A percentile compares a stretch with the other conserved stretches of the same genome.
Evolutionary conservation across 2,329 filamentous ascomycete genomes (phyloP).

Genomic region (Cladosporium sp.): DNA sequence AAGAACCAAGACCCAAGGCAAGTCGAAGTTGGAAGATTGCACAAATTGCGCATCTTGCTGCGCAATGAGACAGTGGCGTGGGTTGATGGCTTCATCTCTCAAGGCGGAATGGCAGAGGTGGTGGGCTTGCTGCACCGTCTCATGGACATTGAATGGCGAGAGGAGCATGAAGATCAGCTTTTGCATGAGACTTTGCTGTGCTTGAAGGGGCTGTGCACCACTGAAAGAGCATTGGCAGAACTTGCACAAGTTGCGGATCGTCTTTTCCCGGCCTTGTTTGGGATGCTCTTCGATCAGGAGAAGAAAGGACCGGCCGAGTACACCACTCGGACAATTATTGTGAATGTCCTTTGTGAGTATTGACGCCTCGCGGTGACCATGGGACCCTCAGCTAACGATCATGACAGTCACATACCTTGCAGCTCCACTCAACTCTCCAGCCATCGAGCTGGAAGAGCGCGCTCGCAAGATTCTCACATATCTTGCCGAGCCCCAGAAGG

Average conservation of each 20-base stretch:
- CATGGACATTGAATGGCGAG: conserved; percentile 94
- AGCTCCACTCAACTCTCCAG: conserved; percentile 45
- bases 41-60: conserved; percentile 84
- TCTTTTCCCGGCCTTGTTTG: conserved; percentile 79
- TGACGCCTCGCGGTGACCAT: neutral
- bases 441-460: conserved; percentile 52
- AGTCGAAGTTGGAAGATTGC: conserved; percentile 90
- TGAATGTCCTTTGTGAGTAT: conserved; percentile 66
- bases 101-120: conserved; percentile 90
- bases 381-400: conserved; percentile 8
- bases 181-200: conserved; percentile 90
- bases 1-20: conserved; percentile 76
- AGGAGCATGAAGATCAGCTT: conserved; percentile 92
- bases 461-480: conserved; percentile 73
- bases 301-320: conserved; percentile 98
- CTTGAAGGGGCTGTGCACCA: conserved; percentile 91
- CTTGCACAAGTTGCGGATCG: conserved; percentile 73
- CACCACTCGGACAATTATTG: conserved; percentile 84
- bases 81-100: conserved; percentile 87
- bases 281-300: conserved; percentile 94
- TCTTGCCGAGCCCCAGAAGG: conserved; percentile 72
- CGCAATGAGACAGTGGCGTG: conserved; percentile 94
- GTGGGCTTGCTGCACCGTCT: conserved; percentile 83
- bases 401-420: conserved; percentile 70
- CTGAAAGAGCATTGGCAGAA: conserved; percentile 76